A percentile compares a stretch with the other conserved stretches of the same genome.
Evolutionary conservation across 108 stramenopile species (phyloP).

Genomic region (Licmophora abbreviata): DNA sequence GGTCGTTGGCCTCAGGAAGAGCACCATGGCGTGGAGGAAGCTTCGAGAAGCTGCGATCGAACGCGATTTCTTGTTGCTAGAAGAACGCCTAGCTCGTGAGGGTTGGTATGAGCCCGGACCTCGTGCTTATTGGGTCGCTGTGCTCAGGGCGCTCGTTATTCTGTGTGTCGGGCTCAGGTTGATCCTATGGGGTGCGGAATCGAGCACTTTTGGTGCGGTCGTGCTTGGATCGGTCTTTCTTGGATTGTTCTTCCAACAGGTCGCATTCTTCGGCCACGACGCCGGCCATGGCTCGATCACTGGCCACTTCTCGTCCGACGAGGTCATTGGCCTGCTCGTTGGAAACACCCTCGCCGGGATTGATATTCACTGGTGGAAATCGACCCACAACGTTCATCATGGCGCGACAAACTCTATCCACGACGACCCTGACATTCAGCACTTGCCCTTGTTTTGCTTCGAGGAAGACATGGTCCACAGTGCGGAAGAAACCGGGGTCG

Average conservation of each 20-base stretch:
- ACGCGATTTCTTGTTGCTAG: no score
- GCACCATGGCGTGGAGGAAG: no score
- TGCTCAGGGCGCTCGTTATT: no score
- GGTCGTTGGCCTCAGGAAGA: no score
- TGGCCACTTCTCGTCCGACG: constrained; percentile 49
- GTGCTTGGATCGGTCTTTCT: constrained; percentile 13
- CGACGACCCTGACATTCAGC: constrained; percentile 93
- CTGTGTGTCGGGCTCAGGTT: no score
- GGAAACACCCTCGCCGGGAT: constrained; percentile 66
- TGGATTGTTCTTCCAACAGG: constrained; percentile 82
- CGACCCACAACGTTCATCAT: constrained; percentile 88
- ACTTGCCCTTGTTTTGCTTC: constrained; percentile 83
- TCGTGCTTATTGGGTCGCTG: no score
- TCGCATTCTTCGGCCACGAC: constrained; percentile 89
- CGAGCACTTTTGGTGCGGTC: no score
- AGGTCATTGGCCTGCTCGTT: constrained; percentile 32
- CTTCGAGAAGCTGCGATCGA: no score
- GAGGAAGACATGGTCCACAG: constrained; percentile 55
- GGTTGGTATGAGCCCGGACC: no score
- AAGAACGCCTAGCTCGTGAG: no score
- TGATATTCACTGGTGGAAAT: constrained; percentile 88
- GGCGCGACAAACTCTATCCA: constrained; percentile 80
- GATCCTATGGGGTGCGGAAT: no score
- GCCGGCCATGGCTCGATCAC: constrained; percentile 74
- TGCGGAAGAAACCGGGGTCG: neutral